Conservation (phyloP, 2,329 filamentous ascomycete species). For the Aspergillaceae sp. region DNA sequence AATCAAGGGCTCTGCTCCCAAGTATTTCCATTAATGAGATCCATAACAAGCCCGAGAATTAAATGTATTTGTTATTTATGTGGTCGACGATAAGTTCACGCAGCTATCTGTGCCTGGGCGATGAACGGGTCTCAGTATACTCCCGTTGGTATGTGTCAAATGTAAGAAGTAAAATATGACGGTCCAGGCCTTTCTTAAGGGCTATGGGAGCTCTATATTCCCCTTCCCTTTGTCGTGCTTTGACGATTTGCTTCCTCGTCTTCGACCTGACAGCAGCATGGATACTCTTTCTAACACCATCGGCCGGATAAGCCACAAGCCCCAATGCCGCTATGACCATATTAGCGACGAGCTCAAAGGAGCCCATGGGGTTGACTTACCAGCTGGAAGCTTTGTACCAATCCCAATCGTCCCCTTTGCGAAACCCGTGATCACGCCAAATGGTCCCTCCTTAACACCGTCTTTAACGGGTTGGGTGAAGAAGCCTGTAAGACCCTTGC, state of each 20-base stretch:
- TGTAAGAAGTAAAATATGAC: conserved; percentile 1
- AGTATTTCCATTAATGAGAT: conserved; percentile 16
- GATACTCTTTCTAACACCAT: conserved; percentile 27
- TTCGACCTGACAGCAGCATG: conserved; percentile 16
- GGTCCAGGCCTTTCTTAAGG: conserved; percentile 1
- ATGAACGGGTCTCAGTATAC: neutral
- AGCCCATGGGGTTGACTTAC: conserved; percentile 7
- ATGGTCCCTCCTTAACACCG: conserved; percentile 21
- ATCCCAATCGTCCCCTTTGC: conserved; percentile 24
- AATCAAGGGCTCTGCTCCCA: conserved; percentile 19
- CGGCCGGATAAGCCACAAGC: conserved; percentile 24
- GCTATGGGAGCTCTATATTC: conserved; percentile 3
- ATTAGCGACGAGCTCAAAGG: too few relatives aligned
- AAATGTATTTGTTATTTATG: neutral
- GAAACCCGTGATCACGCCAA: conserved; percentile 26
- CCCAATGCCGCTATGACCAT: conserved; percentile 15
- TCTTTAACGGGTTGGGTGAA: conserved; percentile 23
- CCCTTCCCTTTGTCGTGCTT: conserved; percentile 15
- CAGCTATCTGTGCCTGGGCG: neutral
- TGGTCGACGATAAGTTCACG: neutral
- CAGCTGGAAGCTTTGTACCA: conserved; percentile 15
- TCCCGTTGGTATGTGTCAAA: conserved; percentile 7
- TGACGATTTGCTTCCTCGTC: conserved; percentile 16
- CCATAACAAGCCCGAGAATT: neutral
- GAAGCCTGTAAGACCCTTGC: conserved; percentile 23